Conservation (phyloP, 2,329 filamentous ascomycete genomes). For the Aspergillus nomiae region DNA sequence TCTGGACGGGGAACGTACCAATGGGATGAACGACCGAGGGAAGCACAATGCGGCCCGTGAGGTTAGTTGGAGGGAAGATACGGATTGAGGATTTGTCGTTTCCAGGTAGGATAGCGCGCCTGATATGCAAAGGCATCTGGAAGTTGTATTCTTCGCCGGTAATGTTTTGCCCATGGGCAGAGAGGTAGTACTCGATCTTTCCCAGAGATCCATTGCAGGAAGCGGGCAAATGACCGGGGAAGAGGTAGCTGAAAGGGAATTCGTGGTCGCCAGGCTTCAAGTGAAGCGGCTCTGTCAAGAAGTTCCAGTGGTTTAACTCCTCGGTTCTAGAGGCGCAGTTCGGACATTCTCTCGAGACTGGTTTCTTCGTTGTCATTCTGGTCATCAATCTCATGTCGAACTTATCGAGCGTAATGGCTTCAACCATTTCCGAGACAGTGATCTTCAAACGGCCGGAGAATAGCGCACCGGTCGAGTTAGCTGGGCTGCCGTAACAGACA, state of each 20-base stretch:
- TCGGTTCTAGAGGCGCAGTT: constrained; percentile 73
- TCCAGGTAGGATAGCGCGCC: constrained; percentile 77
- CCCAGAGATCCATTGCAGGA: constrained; percentile 74
- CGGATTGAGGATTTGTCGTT: constrained; percentile 85
- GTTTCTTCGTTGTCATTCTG: constrained; percentile 75
- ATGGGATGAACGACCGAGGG: constrained; percentile 84
- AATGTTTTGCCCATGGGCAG: constrained; percentile 64
- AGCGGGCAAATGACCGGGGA: constrained; percentile 83
- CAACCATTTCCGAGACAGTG: constrained; percentile 64
- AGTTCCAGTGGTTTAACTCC: constrained; percentile 76
- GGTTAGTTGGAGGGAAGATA: constrained; percentile 94
- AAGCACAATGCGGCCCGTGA: constrained; percentile 81
- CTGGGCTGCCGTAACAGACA: constrained; percentile 75
- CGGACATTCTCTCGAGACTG: constrained; percentile 75
- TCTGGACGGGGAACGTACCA: constrained; percentile 74
- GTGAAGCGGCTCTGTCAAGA: constrained; percentile 60
- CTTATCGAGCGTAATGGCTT: constrained; percentile 65
- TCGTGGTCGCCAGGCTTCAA: constrained; percentile 63
- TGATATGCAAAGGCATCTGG: constrained; percentile 69
- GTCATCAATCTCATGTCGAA: constrained; percentile 73
- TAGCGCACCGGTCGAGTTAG: constrained; percentile 78
- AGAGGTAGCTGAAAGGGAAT: constrained; percentile 86
- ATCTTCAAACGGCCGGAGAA: constrained; percentile 82
- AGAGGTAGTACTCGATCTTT: constrained; percentile 76
- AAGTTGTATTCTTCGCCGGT: constrained; percentile 66